Evolutionary conservation across 805 yeast species (phyloP), one percentile per base, ranked within the genome.

Genomic region (Saturnispora saitoi): DNA sequence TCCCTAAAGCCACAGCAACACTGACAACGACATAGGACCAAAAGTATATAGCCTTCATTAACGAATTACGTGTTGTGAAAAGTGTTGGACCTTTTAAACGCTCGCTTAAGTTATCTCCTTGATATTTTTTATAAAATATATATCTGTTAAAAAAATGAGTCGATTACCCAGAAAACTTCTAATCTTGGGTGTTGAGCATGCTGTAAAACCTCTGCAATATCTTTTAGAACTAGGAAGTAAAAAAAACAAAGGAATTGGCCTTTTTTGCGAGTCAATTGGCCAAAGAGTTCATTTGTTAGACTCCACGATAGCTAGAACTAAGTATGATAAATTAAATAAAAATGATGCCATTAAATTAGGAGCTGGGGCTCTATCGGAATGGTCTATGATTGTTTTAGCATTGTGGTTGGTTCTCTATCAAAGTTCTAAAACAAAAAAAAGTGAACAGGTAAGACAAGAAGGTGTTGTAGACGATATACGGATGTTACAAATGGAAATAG

Each of bases 291-390:
- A 38, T 31, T 24, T 32, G 19, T 34, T 34, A 20, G 45, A 38
- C 42, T 36, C 15, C 20, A 12, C 26, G 29, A 30, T 28, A 15
- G n/a, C 39, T 4, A 9, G 8, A 26, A 24, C 8, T 5, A 12
- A 3, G 9, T 6, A 17, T 14, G 10, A 8, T 73, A 95, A 43
- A 0, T 72, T 87, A 61, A 86, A 86, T 61, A 95, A 86, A 55
- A 77, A 80, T 11, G 81, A 79, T 58, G 95, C 96, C 32, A 76
- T 88, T 39, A 93, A 87, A 50, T 78, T 73, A 50, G 95, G 95
- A 1, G 93, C 95, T 40, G 83, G 75, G 49, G 78, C 86, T 60
- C 66, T 87, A 11, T 82, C 91, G 41, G 95, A 87, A 61, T 62
- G 80, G 30, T 83, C 87, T 58, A 79, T 87, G 17, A 87, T 88